Percentiles rank a stretch among this genome's conserved stretches.
phyloP scores from a whole-genome alignment of 208 protist genomes.

The Phytomonas sp. region DNA sequence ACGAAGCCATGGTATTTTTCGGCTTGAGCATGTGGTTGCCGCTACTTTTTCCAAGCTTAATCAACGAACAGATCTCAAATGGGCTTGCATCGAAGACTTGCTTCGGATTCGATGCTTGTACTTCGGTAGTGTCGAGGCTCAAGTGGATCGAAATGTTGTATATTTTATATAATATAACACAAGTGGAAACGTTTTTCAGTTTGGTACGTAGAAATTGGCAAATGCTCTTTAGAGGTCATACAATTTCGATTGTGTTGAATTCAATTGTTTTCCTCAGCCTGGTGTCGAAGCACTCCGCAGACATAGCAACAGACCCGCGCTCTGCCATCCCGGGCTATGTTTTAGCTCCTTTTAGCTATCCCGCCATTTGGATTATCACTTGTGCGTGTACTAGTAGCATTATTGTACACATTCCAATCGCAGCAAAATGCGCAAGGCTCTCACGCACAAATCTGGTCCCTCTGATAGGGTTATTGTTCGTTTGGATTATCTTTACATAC shows the following conservation, averaged over 20 bases:
- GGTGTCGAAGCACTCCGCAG: conserved; percentile 39
- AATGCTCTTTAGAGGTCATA: conserved; percentile 66
- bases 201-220: conserved; percentile 28
- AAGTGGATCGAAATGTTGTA: conserved; percentile 53
- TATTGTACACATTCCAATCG: conserved; percentile 77
- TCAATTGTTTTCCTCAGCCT: conserved; percentile 33
- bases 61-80: conserved; percentile 22
- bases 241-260: conserved; percentile 46
- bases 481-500: conserved; percentile 44
- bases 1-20: conserved; percentile 90
- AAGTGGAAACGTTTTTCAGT: conserved; percentile 45
- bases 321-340: conserved; percentile 35
- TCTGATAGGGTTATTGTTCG: conserved; percentile 50
- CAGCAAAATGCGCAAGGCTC: conserved; percentile 48
- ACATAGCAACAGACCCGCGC: conserved; percentile 20
- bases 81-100: not conserved
- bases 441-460: conserved; percentile 29
- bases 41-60: conserved; percentile 38
- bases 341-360: conserved; percentile 66
- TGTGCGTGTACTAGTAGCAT: conserved; percentile 52
- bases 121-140: conserved; percentile 13
- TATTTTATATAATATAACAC: conserved; percentile 47
- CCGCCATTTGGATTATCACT: conserved; percentile 79
- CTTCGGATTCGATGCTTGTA: not conserved
- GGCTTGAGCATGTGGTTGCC: conserved; percentile 61